These are phyloP conservation scores for Sphaerosporella brunnea DNA, from an alignment of 495 filamentous ascomycete genomes.

Conservation along the genomic window DNA sequence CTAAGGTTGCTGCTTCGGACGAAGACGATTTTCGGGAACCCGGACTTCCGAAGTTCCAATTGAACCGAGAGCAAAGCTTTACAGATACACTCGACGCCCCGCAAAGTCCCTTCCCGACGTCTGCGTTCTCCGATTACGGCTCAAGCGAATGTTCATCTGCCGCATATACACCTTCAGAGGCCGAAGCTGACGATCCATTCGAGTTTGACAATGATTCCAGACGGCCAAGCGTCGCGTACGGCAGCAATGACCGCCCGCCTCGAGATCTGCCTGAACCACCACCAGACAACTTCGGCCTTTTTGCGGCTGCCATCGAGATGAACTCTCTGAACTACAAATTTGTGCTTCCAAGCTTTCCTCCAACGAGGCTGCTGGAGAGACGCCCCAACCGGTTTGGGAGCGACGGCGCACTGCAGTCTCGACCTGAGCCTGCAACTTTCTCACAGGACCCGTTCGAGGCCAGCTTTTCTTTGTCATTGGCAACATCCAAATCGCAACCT, in stretches of 20 bases:
- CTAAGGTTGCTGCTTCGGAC: too few relatives aligned
- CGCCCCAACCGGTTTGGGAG: slow-evolving; percentile 1
- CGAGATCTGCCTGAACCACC: neutral
- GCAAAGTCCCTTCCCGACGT: slow-evolving; percentile 23
- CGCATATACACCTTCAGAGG: slow-evolving; percentile 22
- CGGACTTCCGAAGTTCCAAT: neutral
- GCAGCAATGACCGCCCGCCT: neutral
- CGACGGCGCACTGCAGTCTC: neutral
- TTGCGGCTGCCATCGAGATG: slow-evolving; percentile 22
- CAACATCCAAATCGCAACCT: neutral
- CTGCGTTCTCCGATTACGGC: slow-evolving; percentile 25
- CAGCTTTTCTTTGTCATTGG: too few relatives aligned
- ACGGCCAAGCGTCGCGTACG: neutral
- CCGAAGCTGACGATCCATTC: slow-evolving; percentile 22
- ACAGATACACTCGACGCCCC: neutral
- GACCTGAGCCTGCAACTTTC: neutral
- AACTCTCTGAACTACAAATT: slow-evolving; percentile 19
- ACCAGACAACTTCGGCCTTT: slow-evolving; percentile 17
- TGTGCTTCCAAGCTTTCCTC: slow-evolving; percentile 19
- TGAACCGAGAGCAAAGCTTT: neutral
- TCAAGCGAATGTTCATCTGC: slow-evolving; percentile 21
- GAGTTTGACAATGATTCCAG: slow-evolving; percentile 11
- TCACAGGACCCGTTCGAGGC: slow-evolving; percentile 2
- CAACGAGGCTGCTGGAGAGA: slow-evolving; percentile 10
- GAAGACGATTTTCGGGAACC: neutral